Evolutionary conservation across 179 eudicot genomes (phyloP).

Genomic region (Camellia oleifera): DNA sequence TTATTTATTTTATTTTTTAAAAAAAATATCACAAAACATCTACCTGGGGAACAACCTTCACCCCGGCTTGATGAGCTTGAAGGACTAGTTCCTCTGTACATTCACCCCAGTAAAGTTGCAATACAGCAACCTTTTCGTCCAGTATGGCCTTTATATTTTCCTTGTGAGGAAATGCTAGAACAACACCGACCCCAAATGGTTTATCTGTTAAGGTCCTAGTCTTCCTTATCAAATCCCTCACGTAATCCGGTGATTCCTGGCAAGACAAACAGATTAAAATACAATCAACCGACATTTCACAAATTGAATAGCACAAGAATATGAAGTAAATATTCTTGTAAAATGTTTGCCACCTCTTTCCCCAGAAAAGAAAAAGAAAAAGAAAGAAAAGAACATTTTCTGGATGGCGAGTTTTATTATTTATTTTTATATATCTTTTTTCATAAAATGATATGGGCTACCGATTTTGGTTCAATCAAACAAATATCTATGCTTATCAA

Average conservation of each 20-base stretch:
- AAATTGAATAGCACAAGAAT: background rate
- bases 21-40: background rate
- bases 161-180: conserved; percentile 82
- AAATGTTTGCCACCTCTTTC: background rate
- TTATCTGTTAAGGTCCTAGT: conserved; percentile 72
- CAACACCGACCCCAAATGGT: conserved; percentile 80
- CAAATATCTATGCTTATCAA: background rate
- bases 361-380: background rate
- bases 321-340: background rate
- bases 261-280: conserved; percentile 7
- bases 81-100: conserved; percentile 63
- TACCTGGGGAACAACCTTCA: conserved; percentile 91
- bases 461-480: background rate
- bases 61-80: conserved; percentile 77
- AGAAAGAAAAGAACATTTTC: background rate
- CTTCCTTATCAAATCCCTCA: conserved; percentile 76
- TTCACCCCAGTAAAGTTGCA: conserved; percentile 92
- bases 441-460: background rate
- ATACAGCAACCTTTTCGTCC: conserved; percentile 77
- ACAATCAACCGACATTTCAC: background rate
- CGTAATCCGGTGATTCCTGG: conserved; percentile 79
- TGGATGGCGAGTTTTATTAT: too few relatives aligned
- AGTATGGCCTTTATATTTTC: conserved; percentile 75
- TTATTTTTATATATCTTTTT: background rate
- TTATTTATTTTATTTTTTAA: background rate